Base-by-base conservation (phyloP, 108 stramenopile genomes). In the Discostella stelligeroides region DNA sequence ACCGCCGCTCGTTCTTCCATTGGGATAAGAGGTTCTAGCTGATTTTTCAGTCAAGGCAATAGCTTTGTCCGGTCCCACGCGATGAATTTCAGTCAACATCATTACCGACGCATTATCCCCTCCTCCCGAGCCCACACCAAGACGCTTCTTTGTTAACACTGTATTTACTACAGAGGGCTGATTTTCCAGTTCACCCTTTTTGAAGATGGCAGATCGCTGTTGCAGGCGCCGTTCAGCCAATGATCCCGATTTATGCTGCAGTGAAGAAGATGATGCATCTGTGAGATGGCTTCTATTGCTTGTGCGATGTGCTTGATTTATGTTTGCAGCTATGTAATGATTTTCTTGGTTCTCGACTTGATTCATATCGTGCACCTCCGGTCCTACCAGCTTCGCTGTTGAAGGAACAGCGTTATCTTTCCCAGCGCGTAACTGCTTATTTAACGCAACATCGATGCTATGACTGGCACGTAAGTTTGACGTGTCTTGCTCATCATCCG, bases 191-290 rank as follows among this genome's bases (percentile, higher is more conserved):
- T 24, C 51, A 27, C 23, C 51, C 51, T 23, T 27, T 13, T 24
- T 51, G 51, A 51, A 51, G 20, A 51, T 51, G 51, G 51, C 51
- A 23, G 51, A 51, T 24, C 51, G 51, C 51, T 51, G 51, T 4
- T 51, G 51, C 51, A 51, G 23, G 10, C 5, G n/a, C 4, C 51
- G 23, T n/a, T 45, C 43, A 9, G 43, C 15, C 15, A n/a, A n/a
- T n/a, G 43, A n/a, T 45, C n/a, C n/a, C n/a, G 43, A 10, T n/a
- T 17, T 45, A 10, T 9, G 43, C 12, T 45, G 43, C 43, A 9
- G 43, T n/a, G n/a, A 9, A 10, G n/a, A 45, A 9, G 43, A 45
- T 13, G 43, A 2, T 45, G 34, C 34, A 34, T 34, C 34, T 34
- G 6, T 34, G 3, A 6, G 34, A 34, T 34, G 3, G 34, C 34